Evolutionary conservation across 2,329 filamentous ascomycete genomes (phyloP).

Genomic region (Aureobasidium zeae): DNA sequence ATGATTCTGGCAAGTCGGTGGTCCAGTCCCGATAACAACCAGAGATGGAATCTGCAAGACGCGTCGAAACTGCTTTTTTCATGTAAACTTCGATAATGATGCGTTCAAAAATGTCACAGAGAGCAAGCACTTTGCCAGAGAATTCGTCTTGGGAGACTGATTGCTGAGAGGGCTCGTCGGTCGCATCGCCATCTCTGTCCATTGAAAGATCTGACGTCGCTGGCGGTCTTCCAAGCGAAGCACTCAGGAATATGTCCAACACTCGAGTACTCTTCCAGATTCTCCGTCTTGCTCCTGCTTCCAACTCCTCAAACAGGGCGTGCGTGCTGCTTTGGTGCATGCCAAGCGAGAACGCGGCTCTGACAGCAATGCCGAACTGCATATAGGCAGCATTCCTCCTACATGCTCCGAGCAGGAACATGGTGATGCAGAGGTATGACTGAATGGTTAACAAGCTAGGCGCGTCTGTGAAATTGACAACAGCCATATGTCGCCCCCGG

Average conservation of each 20-base stretch:
- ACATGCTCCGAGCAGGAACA: constrained; percentile 44
- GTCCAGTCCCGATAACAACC: constrained; percentile 35
- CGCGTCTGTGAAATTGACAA: constrained; percentile 40
- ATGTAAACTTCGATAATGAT: constrained; percentile 40
- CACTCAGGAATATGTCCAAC: constrained; percentile 44
- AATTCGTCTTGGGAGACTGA: constrained; percentile 21
- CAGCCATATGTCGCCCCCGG: constrained; percentile 36
- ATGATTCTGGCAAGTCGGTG: constrained; percentile 26
- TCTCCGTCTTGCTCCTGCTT: constrained; percentile 25
- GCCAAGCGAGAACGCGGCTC: constrained; percentile 44
- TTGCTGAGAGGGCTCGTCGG: constrained; percentile 15
- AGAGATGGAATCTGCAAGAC: constrained; percentile 34
- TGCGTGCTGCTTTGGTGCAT: constrained; percentile 31
- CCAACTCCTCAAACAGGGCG: constrained; percentile 9
- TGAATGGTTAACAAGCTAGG: constrained; percentile 44
- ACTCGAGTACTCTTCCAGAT: constrained; percentile 47
- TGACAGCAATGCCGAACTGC: constrained; percentile 43
- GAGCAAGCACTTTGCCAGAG: constrained; percentile 26
- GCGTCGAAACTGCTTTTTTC: constrained; percentile 32
- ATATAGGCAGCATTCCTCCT: constrained; percentile 46
- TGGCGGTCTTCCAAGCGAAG: constrained; percentile 43
- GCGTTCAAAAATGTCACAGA: constrained; percentile 42
- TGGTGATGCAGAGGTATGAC: constrained; percentile 42
- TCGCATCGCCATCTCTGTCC: constrained; percentile 24
- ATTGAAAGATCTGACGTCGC: constrained; percentile 44